Evolutionary conservation across 441 rosid genomes (phyloP).

Genomic region (Euphorbia schlechtendalii): DNA sequence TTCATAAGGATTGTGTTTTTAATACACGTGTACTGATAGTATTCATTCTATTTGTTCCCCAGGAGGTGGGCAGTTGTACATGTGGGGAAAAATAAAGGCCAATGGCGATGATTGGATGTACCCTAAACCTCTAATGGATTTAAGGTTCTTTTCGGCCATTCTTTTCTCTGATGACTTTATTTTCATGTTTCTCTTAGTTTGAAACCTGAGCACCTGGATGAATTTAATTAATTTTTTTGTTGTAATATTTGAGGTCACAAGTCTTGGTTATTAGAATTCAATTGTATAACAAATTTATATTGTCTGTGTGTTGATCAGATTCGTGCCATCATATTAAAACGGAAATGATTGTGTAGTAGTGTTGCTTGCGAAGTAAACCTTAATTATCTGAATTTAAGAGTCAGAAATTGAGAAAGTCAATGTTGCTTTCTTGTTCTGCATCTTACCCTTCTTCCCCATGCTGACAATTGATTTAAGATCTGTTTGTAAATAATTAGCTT

Average conservation of each 20-base stretch:
- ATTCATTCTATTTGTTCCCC: constrained; percentile 16
- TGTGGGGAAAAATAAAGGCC: constrained; percentile 98
- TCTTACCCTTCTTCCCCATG: not conserved
- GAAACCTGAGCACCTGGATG: not conserved
- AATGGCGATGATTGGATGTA: constrained; percentile 99
- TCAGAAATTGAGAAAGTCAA: not conserved
- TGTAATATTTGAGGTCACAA: not conserved
- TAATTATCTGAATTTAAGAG: not conserved
- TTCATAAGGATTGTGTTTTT: not conserved
- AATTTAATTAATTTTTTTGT: not conserved
- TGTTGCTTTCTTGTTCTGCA: not conserved
- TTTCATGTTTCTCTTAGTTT: not conserved
- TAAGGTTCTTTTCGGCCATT: constrained; percentile 49
- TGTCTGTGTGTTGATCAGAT: not conserved
- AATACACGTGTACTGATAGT: not conserved
- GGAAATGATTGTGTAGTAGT: not conserved
- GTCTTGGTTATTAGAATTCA: not conserved
- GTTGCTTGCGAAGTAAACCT: not conserved
- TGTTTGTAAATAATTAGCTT: not conserved
- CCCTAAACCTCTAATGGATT: constrained; percentile 96
- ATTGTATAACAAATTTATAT: not conserved
- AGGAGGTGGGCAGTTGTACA: constrained; percentile 97
- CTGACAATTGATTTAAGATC: not conserved
- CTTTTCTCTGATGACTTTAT: not conserved
- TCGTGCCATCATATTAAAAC: not conserved